Percentiles rank a stretch among this genome's conserved stretches.
Conservation (phyloP, 768 basidiomycete species). For the Xerocomus potaroensis region DNA sequence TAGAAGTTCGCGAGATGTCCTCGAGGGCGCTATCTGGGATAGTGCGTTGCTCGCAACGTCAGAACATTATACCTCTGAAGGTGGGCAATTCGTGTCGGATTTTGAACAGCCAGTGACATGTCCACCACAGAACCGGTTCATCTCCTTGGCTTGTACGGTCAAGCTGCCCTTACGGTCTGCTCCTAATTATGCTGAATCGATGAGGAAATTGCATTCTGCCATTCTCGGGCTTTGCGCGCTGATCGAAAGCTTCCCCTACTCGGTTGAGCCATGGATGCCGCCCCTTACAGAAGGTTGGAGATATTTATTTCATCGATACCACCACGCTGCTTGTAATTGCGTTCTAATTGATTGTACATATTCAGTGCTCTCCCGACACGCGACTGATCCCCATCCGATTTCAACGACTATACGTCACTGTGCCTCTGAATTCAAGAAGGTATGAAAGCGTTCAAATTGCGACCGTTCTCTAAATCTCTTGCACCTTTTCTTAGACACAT, state of each 20-base stretch:
- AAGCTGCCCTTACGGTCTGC: slow-evolving; percentile 67
- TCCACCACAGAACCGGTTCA: slow-evolving; percentile 68
- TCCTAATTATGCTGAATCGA: slow-evolving; percentile 63
- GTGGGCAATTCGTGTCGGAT: slow-evolving; percentile 33
- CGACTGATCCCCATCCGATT: slow-evolving; percentile 84
- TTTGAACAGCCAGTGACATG: slow-evolving; percentile 1
- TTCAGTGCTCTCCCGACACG: slow-evolving; percentile 69
- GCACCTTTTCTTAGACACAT: slow-evolving; percentile 44
- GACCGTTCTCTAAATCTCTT: slow-evolving; percentile 2
- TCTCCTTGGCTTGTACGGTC: slow-evolving; percentile 54
- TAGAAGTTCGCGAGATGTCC: slow-evolving; percentile 90
- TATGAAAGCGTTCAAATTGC: slow-evolving; percentile 28
- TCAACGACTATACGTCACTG: slow-evolving; percentile 85
- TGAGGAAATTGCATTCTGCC: slow-evolving; percentile 79
- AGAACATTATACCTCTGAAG: slow-evolving; percentile 81
- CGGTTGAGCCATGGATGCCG: slow-evolving; percentile 92
- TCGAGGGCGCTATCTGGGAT: slow-evolving; percentile 83
- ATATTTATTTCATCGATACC: neutral
- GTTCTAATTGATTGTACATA: neutral
- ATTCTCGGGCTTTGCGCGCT: slow-evolving; percentile 93
- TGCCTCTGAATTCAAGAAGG: slow-evolving; percentile 84
- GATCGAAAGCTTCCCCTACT: slow-evolving; percentile 93
- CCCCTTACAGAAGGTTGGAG: slow-evolving; percentile 66
- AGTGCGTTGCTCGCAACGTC: slow-evolving; percentile 84
- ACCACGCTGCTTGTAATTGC: neutral